phyloP scores from a whole-genome alignment of 768 basidiomycete genomes.

The Macrolepiota dolichaula region DNA sequence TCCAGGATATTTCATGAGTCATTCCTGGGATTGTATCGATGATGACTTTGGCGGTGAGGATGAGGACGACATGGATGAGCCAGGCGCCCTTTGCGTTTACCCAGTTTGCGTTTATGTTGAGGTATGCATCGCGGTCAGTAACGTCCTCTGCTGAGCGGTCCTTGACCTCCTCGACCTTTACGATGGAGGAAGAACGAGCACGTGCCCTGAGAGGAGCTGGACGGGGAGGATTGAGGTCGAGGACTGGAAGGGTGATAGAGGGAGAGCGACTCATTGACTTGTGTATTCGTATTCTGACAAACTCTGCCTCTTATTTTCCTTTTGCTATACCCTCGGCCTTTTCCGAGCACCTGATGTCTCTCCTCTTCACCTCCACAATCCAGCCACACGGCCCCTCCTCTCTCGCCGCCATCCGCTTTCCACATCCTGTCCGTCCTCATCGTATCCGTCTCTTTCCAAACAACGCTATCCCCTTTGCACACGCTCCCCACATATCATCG shows the following conservation, averaged over 20 bases:
- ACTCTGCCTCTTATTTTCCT: not conserved
- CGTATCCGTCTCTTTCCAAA: slow-evolving; percentile 70
- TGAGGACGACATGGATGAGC: slow-evolving; percentile 95
- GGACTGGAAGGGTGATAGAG: slow-evolving; percentile 52
- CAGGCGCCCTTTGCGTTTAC: slow-evolving; percentile 96
- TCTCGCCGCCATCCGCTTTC: slow-evolving; percentile 71
- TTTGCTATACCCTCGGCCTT: not conserved
- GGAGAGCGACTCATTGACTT: slow-evolving; percentile 48
- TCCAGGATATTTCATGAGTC: slow-evolving; percentile 94
- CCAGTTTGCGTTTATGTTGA: slow-evolving; percentile 89
- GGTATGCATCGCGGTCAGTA: slow-evolving; percentile 76
- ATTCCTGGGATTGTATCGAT: slow-evolving; percentile 94
- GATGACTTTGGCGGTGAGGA: slow-evolving; percentile 85
- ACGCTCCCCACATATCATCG: slow-evolving; percentile 62
- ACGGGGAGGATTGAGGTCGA: slow-evolving; percentile 32
- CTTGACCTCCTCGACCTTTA: slow-evolving; percentile 83
- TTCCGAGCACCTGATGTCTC: slow-evolving; percentile 30
- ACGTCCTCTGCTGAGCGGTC: slow-evolving; percentile 69
- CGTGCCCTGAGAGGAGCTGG: slow-evolving; percentile 38
- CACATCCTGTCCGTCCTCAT: slow-evolving; percentile 62
- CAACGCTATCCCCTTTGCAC: slow-evolving; percentile 56
- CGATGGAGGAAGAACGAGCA: slow-evolving; percentile 67
- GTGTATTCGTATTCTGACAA: too few relatives aligned
- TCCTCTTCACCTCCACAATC: slow-evolving; percentile 70
- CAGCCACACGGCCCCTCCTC: slow-evolving; percentile 52